phyloP scores from a whole-genome alignment of 257 asterid species.

The Solanum infundibuliforme region DNA sequence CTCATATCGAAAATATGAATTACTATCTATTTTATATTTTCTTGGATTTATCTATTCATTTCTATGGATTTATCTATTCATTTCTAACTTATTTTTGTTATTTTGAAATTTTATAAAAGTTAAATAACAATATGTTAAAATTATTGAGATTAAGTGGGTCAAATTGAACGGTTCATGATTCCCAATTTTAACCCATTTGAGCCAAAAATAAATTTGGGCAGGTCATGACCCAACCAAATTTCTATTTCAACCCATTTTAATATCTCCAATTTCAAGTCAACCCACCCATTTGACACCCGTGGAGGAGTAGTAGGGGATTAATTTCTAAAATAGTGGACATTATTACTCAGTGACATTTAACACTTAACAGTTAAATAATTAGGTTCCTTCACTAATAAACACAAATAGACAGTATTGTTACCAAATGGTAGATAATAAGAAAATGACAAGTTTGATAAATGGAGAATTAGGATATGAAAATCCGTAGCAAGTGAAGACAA shows the following conservation, averaged over 20 bases:
- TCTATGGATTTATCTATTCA: background rate
- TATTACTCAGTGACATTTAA: background rate
- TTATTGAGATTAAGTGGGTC: background rate
- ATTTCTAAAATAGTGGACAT: background rate
- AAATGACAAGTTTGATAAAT: background rate
- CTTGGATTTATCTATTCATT: background rate
- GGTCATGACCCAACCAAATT: background rate
- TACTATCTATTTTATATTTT: background rate
- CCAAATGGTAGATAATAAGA: background rate
- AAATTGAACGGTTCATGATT: background rate
- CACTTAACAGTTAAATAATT: background rate
- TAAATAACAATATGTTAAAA: too few relatives aligned
- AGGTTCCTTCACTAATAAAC: background rate
- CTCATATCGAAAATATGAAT: background rate
- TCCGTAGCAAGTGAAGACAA: background rate
- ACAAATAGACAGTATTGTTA: background rate
- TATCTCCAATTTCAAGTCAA: background rate
- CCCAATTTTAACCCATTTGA: background rate
- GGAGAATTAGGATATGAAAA: background rate
- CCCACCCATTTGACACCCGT: background rate
- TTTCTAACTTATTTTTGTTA: background rate
- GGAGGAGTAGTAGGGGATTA: background rate
- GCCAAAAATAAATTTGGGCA: background rate
- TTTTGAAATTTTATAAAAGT: background rate
- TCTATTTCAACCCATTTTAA: background rate